phyloP scores from a whole-genome alignment of 345 rosid species.

The Citrus hindsii region DNA sequence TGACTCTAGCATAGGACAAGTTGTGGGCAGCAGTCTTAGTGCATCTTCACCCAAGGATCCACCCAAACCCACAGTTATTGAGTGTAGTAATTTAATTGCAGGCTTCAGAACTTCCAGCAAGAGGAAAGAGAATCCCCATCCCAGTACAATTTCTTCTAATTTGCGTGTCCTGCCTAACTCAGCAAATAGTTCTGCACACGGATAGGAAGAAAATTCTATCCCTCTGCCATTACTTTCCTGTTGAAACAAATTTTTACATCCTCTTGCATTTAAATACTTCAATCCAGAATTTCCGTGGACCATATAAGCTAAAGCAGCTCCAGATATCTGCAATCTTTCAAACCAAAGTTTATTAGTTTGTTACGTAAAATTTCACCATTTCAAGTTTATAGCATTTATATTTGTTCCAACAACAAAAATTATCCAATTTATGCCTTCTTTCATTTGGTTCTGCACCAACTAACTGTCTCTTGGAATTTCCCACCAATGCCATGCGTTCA shows the following conservation, averaged over 20 bases:
- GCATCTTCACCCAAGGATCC: conserved; percentile 63
- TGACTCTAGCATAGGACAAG: conserved; percentile 65
- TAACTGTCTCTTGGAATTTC: not conserved
- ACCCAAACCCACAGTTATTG: conserved; percentile 66
- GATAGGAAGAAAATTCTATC: conserved; percentile 20
- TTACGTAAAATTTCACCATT: not conserved
- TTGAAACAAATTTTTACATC: conserved; percentile 55
- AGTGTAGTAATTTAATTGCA: conserved; percentile 42
- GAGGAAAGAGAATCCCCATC: conserved; percentile 69
- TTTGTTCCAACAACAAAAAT: conserved; percentile 5
- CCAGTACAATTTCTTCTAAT: conserved; percentile 58
- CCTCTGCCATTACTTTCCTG: conserved; percentile 21
- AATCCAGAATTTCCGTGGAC: conserved; percentile 49
- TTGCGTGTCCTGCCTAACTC: conserved; percentile 41
- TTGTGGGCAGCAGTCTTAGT: conserved; percentile 40
- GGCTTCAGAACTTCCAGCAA: conserved; percentile 56
- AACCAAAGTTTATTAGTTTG: conserved; percentile 3
- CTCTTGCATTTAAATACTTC: conserved; percentile 60
- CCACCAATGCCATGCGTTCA: not conserved
- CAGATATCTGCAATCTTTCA: conserved; percentile 52
- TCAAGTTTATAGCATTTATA: not conserved
- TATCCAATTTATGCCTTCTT: not conserved
- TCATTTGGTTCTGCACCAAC: not conserved
- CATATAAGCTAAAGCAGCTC: conserved; percentile 46
- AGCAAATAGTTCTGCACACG: conserved; percentile 29